Evolutionary conservation across 2,329 filamentous ascomycete genomes (phyloP).

Genomic region (Fusarium coffeatum): DNA sequence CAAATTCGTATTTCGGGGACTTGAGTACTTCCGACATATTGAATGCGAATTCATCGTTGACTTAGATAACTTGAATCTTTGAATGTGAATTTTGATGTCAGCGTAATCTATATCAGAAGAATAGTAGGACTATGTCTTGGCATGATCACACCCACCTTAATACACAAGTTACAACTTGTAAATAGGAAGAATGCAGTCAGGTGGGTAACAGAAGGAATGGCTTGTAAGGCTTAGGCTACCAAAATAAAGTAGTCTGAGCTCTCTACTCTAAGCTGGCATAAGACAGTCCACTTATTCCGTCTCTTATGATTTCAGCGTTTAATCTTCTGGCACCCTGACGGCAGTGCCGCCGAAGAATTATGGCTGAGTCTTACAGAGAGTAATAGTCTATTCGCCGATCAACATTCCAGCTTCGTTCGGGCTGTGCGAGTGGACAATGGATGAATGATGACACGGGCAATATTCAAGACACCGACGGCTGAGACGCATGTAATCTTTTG

Average conservation of each 20-base stretch:
- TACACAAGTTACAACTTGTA: background rate
- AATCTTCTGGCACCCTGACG: too few relatives aligned
- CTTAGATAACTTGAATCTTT: rapidly evolving
- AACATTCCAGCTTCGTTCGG: background rate
- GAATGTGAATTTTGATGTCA: background rate
- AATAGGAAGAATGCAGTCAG: too few relatives aligned
- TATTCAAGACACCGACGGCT: constrained; percentile 22
- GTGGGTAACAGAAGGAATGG: too few relatives aligned
- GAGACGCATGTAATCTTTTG: constrained; percentile 1
- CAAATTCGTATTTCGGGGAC: background rate
- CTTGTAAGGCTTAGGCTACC: background rate
- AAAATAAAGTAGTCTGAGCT: too few relatives aligned
- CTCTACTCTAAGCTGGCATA: too few relatives aligned
- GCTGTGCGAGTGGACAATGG: background rate
- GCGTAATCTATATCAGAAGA: background rate
- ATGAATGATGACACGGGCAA: constrained; percentile 9
- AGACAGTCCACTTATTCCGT: too few relatives aligned
- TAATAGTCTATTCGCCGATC: background rate
- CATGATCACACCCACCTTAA: background rate
- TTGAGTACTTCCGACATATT: background rate
- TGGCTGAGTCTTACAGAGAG: background rate
- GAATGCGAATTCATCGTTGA: background rate
- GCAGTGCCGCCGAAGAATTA: background rate
- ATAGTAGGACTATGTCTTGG: background rate
- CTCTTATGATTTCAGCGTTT: too few relatives aligned